A percentile compares a stretch with the other conserved stretches of the same genome.
These are phyloP conservation scores for Apiotrichum brassicae DNA, from an alignment of 1,284 basidiomycete species.

Conservation along the genomic window DNA sequence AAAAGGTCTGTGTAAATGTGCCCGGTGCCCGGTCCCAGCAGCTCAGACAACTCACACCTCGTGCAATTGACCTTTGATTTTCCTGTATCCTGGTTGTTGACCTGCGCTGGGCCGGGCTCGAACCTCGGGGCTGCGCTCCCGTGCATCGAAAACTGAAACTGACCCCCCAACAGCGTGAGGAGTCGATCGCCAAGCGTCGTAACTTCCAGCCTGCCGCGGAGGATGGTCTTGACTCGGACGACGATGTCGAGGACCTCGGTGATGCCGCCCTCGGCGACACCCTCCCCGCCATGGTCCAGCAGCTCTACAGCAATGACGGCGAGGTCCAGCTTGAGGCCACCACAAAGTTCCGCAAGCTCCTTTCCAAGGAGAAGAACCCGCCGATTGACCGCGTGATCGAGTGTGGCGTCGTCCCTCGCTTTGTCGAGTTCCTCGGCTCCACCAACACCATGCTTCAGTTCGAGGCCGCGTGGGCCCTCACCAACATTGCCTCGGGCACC, in stretches of 20 bases:
- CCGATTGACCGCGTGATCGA: conserved; percentile 99
- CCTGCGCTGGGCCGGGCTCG: neutral
- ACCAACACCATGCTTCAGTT: conserved; percentile 97
- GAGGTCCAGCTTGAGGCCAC: conserved; percentile 93
- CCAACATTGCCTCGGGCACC: conserved; percentile 98
- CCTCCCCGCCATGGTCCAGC: conserved; percentile 72
- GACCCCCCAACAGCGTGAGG: conserved; percentile 58
- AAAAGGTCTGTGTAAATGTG: conserved; percentile 55
- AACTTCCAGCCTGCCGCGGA: conserved; percentile 72
- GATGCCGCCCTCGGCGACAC: conserved; percentile 49
- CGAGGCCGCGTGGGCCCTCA: conserved; percentile 98
- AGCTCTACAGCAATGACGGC: conserved; percentile 85
- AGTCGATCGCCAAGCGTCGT: conserved; percentile 91
- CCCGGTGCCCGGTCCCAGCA: too few relatives aligned
- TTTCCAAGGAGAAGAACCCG: conserved; percentile 99
- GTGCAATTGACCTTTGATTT: neutral
- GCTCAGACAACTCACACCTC: neutral
- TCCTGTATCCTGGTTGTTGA: neutral
- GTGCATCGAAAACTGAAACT: too few relatives aligned
- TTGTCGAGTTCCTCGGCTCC: conserved; percentile 86
- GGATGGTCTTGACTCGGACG: conserved; percentile 65
- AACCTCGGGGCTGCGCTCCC: neutral
- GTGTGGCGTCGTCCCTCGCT: conserved; percentile 93
- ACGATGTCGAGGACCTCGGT: conserved; percentile 58
- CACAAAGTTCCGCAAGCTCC: conserved; percentile 89